Base-by-base conservation (phyloP, 2,329 filamentous ascomycete genomes). In the Achaetomium macrosporum region DNA sequence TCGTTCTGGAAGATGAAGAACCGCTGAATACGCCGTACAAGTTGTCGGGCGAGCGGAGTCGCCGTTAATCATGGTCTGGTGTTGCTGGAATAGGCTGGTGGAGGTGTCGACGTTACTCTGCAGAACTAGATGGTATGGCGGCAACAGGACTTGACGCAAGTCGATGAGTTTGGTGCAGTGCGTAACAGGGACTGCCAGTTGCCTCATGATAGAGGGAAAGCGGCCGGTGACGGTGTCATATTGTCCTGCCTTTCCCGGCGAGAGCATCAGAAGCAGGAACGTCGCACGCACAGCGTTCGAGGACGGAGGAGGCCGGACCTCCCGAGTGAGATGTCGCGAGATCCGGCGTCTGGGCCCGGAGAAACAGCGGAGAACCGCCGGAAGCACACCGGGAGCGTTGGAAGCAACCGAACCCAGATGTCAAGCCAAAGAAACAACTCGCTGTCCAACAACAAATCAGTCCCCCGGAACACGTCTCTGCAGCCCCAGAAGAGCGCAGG, bases 71-170 rank as follows among this genome's bases (percentile, higher is more conserved):
- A 25, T 25, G 25, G 25, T 25, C 25, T 33, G 37, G 52, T 47
- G 52, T 48, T 55, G 48, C 53, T 57, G 37, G 48, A 56, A 55
- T 54, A 45, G 55, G 57, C 51, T 54, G 57, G 51, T 59, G 51
- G 41, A 47, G 36, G 19, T 25, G 19, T 47, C 33, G 17, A 53
- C 39, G 47, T 47, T 47, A 54, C 55, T 33, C 41, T 49, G 53
- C 49, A 46, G 20, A 42, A 20, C 25, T n/a, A 17, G 17, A 39
- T 50, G 46, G 42, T 45, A 49, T 41, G 50, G 47, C 36, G 47
- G 42, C 47, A 57, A 51, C 54, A 57, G 50, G 51, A 53, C 50
- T 20, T 30, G 42, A 50, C 20, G 54, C 50, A 50, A 35, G 49
- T 41, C 35, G 36, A 30, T 33, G 19, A 17, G 42, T 25, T 37